Conservation (phyloP, 1,284 basidiomycete species). For the Meripilus lineatus region DNA sequence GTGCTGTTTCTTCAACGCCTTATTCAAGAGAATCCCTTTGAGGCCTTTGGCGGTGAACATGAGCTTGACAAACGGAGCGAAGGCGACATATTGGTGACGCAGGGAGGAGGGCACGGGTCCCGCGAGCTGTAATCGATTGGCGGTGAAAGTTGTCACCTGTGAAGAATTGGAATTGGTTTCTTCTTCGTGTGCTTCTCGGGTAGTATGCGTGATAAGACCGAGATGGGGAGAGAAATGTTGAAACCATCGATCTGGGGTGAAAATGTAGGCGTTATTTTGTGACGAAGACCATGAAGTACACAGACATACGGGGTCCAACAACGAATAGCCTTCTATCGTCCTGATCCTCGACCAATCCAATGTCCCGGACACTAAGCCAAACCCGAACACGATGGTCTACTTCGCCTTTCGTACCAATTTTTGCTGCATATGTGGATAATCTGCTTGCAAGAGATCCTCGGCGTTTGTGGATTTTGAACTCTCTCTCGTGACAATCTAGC, state of each 20-base stretch:
- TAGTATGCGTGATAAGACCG: slow-evolving; percentile 20
- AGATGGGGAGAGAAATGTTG: slow-evolving; percentile 31
- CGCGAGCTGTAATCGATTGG: slow-evolving; percentile 40
- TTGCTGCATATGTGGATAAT: slow-evolving; percentile 26
- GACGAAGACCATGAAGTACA: not conserved
- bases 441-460: slow-evolving; percentile 31
- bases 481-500: slow-evolving; percentile 20
- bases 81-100: slow-evolving; percentile 43
- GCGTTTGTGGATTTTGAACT: slow-evolving; percentile 28
- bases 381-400: slow-evolving; percentile 24
- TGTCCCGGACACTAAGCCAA: slow-evolving; percentile 29
- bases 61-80: slow-evolving; percentile 36
- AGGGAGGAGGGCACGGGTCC: slow-evolving; percentile 41
- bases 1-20: slow-evolving; percentile 39
- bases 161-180: slow-evolving; percentile 11
- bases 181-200: slow-evolving; percentile 9
- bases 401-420: slow-evolving; percentile 18
- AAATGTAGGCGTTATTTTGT: not conserved
- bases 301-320: slow-evolving; percentile 31
- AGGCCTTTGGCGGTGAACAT: slow-evolving; percentile 38
- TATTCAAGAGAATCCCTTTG: slow-evolving; percentile 34
- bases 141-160: slow-evolving; percentile 34
- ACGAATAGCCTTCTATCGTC: slow-evolving; percentile 37
- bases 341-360: slow-evolving; percentile 28
- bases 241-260: slow-evolving; percentile 23